phyloP scores from a whole-genome alignment of 208 protist genomes.

The Leishmania turanica region DNA sequence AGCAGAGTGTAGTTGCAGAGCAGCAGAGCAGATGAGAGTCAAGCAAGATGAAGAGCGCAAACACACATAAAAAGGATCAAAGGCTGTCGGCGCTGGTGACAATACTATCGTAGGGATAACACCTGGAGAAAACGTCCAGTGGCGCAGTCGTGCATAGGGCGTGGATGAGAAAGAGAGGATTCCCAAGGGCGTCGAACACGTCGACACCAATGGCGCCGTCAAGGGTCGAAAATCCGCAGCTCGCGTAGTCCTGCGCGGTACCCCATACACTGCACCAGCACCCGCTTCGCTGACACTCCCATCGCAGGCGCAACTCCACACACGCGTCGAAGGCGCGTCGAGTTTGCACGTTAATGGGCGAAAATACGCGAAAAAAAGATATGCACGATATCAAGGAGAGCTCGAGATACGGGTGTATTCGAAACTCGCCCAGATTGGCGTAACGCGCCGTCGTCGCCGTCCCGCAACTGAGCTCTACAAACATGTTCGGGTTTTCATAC shows the following conservation, averaged over 20 bases:
- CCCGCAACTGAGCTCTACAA: conserved; percentile 9
- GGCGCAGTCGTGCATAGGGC: conserved; percentile 48
- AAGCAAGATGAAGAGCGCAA: not conserved
- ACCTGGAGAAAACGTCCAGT: conserved; percentile 36
- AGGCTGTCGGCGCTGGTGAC: too few species aligned
- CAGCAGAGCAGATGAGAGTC: not conserved
- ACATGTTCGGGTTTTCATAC: not conserved
- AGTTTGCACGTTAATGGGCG: conserved; percentile 56
- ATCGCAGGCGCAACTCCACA: conserved; percentile 44
- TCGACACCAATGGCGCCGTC: conserved; percentile 56
- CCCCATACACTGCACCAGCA: conserved; percentile 82
- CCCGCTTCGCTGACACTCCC: conserved; percentile 34
- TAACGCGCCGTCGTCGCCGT: not conserved
- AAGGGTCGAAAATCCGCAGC: conserved; percentile 33
- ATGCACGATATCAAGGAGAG: conserved; percentile 9
- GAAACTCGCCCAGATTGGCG: conserved; percentile 12
- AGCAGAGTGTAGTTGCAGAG: not conserved
- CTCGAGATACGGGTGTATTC: not conserved
- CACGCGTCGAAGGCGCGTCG: conserved; percentile 24
- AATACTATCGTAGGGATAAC: conserved; percentile 47
- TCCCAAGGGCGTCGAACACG: conserved; percentile 54
- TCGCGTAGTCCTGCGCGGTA: conserved; percentile 48
- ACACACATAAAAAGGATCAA: not conserved
- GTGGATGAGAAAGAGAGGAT: conserved; percentile 52
- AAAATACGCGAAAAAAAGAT: conserved; percentile 51